phyloP scores from a whole-genome alignment of 2,329 filamentous ascomycete species.

The Sarocladium brachiariae region DNA sequence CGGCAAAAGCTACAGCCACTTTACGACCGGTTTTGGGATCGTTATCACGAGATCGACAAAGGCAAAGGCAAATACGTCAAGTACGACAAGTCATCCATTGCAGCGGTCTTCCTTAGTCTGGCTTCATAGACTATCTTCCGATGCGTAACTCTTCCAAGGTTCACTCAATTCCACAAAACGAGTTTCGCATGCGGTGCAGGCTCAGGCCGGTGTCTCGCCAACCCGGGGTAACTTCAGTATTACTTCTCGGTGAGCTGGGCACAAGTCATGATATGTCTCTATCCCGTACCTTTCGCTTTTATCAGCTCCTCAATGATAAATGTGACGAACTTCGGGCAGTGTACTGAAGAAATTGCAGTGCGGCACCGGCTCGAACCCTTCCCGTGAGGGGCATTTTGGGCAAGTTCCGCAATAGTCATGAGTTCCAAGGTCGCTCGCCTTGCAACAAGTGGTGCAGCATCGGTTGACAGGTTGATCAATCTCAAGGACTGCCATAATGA shows the following conservation, averaged over 20 bases:
- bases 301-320: too few species aligned
- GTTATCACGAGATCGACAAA: constrained; percentile 96
- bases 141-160: too few species aligned
- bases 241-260: too few species aligned
- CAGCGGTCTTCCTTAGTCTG: constrained; percentile 53
- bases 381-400: constrained; percentile 20
- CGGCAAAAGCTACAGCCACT: constrained; percentile 89
- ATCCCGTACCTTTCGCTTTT: too few species aligned
- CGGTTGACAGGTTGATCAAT: constrained; percentile 15
- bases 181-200: too few species aligned
- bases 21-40: constrained; percentile 92
- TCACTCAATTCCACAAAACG: too few species aligned
- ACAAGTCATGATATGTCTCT: too few species aligned
- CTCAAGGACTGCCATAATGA: constrained; percentile 16
- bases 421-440: constrained; percentile 24
- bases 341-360: too few species aligned
- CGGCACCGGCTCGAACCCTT: too few species aligned
- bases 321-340: background rate
- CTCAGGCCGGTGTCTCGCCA: too few species aligned
- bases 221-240: too few species aligned
- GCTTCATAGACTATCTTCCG: constrained; percentile 19
- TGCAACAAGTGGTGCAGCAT: constrained; percentile 24
- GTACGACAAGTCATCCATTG: constrained; percentile 82
- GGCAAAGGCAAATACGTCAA: constrained; percentile 98
- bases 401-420: constrained; percentile 27